Percentiles rank a stretch among this genome's conserved stretches.
Conservation (phyloP, 805 yeast species). For the Kazachstania kunashirensis region DNA sequence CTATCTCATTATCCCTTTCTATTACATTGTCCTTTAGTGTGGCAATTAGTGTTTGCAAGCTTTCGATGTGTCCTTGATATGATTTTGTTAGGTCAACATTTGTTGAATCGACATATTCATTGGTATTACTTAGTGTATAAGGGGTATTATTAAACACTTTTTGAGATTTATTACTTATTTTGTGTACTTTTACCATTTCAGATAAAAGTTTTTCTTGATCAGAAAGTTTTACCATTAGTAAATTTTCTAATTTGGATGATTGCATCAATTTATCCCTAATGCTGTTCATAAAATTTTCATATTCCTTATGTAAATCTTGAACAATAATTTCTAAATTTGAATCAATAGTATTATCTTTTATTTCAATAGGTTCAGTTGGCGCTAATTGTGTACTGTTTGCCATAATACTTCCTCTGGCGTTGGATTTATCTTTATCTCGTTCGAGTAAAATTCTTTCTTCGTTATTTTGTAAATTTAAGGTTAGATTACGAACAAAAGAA, state of each 20-base stretch:
- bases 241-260: slow-evolving; percentile 13
- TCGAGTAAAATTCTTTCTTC: neutral
- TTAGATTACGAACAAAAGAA: slow-evolving; percentile 12
- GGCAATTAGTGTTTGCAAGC: slow-evolving; percentile 10
- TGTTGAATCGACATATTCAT: too few species aligned
- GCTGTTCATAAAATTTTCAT: slow-evolving; percentile 22
- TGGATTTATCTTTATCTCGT: neutral
- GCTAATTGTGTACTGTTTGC: slow-evolving; percentile 18
- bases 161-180: neutral
- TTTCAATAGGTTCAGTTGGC: neutral
- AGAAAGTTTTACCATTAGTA: slow-evolving; percentile 15
- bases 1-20: slow-evolving; percentile 12
- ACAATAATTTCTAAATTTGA: slow-evolving; percentile 22
- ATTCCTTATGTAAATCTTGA: slow-evolving; percentile 23
- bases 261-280: slow-evolving; percentile 16
- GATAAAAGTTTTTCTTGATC: slow-evolving; percentile 12
- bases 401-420: slow-evolving; percentile 5
- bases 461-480: slow-evolving; percentile 6
- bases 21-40: slow-evolving; percentile 7
- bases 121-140: too few species aligned
- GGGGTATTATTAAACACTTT: too few species aligned
- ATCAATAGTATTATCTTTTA: slow-evolving; percentile 7
- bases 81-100: slow-evolving; percentile 8
- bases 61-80: slow-evolving; percentile 14
- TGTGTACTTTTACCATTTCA: neutral